Evolutionary conservation across 2,329 filamentous ascomycete genomes (phyloP).

Genomic region (Talaromyces funiculosus): DNA sequence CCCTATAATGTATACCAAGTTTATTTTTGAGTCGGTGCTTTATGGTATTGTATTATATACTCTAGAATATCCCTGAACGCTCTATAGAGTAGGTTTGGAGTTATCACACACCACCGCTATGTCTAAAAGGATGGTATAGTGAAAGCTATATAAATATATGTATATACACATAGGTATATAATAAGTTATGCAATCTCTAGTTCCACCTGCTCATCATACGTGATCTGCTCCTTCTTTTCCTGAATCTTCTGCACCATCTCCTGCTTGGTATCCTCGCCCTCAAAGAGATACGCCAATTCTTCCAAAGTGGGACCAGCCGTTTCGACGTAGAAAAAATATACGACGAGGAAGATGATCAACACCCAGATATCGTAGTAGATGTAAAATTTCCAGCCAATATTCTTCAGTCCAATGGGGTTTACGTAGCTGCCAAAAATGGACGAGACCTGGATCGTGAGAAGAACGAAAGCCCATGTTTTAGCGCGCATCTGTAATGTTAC

Average conservation of each 20-base stretch:
- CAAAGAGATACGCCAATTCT: constrained; percentile 14
- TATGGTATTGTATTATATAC: neutral
- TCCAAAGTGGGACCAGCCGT: constrained; percentile 30
- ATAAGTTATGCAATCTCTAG: neutral
- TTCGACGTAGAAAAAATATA: constrained; percentile 26
- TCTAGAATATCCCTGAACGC: neutral
- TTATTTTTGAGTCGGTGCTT: neutral
- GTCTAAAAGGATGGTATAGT: neutral
- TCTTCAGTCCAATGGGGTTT: constrained; percentile 23
- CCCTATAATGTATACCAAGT: neutral
- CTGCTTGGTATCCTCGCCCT: constrained; percentile 1
- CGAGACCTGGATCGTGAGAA: constrained; percentile 30
- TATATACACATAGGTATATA: neutral
- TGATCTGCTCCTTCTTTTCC: neutral
- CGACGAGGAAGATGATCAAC: constrained; percentile 23
- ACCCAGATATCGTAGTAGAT: constrained; percentile 23
- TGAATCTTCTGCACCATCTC: neutral
- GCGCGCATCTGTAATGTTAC: constrained; percentile 41
- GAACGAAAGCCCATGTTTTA: constrained; percentile 39
- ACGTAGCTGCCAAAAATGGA: constrained; percentile 23
- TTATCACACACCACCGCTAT: neutral
- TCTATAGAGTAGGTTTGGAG: neutral
- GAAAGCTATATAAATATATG: neutral
- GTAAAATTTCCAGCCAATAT: constrained; percentile 25
- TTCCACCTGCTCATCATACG: neutral